Conservation (phyloP, 192 early-diverging fungal species). For the Gonapodya prolifera region DNA sequence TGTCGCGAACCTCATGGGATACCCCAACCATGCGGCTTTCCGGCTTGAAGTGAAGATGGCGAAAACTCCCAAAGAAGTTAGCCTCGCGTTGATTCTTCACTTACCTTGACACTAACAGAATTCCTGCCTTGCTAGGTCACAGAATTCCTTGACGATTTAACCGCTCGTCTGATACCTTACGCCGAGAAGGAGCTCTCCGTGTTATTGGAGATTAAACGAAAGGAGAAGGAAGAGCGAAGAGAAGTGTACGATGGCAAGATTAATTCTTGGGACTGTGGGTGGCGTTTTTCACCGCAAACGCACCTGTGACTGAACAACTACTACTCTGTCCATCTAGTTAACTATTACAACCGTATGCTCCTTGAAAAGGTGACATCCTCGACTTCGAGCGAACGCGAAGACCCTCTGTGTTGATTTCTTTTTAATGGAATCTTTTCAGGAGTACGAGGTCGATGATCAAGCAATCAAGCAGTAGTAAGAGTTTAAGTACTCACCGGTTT, state of each 20-base stretch:
- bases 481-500: no score
- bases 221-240: constrained; percentile 26
- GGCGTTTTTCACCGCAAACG: neutral
- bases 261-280: constrained; percentile 58
- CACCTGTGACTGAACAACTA: neutral
- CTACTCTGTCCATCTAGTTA: constrained; percentile 10
- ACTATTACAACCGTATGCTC: constrained; percentile 58
- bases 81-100: constrained; percentile 12
- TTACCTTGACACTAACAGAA: no score
- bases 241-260: constrained; percentile 46
- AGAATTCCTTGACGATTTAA: constrained; percentile 52
- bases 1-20: constrained; percentile 50
- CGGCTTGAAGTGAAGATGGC: constrained; percentile 75
- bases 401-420: no score
- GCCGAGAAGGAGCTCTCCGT: constrained; percentile 42
- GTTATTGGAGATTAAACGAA: constrained; percentile 51
- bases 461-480: no score
- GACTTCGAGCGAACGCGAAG: no score
- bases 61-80: constrained; percentile 51
- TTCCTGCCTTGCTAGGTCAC: no score
- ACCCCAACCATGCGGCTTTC: constrained; percentile 54
- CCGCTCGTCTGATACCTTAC: constrained; percentile 36
- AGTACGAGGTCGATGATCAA: constrained; percentile 65
- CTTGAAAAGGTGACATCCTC: no score
- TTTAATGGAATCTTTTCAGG: no score